Evolutionary conservation across 495 filamentous ascomycete genomes (phyloP), one percentile per base, ranked within the genome.

Genomic region (Lepraria neglecta): DNA sequence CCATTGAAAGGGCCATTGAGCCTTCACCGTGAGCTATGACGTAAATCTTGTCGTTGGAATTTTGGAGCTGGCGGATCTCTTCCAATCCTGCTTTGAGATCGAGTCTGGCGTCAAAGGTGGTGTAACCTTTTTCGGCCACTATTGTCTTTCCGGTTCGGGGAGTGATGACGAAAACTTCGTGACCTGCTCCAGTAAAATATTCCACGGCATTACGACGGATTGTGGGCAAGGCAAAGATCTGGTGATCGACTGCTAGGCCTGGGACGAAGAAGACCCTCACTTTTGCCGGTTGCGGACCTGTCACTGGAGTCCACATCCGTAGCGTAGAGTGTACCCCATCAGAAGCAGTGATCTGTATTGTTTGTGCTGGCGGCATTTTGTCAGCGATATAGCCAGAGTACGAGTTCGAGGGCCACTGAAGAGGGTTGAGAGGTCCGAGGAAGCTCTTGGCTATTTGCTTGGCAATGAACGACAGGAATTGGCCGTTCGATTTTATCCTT

Each of bases 371-470:
- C 12, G 46, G 46, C 28, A 50, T 27, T 27, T 50, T 50, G 46
- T 50, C 21, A 27, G 19, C 46, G 11, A 50, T 50, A n/a, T 50
- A 50, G 46, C 46, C 46, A 7, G 46, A 50, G 46, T 50, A 50
- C 28, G 21, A 50, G 46, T 6, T 5, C 15, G 46, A 50, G 46
- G 46, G 46, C 46, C 46, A 50, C 10, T 50, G 46, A 6, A 50
- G 46, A 14, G 46, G 46, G 7, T 50, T 50, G 21, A 50, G 46
- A 50, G 46, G 46, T 28, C 46, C 46, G 11, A 50, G 21, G 46
- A 50, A 50, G 46, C 46, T 50, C 28, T 50, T 50, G 21, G 28
- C 21, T 50, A 50, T 27, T 11, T 50, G 46, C 46, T 24, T 50
- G 46, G 46, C 46, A 24, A 50, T 19, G 11, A 50, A 50, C 6